These are phyloP conservation scores for Trifolium dubium DNA, from an alignment of 306 rosid genomes.

Conservation along the genomic window DNA sequence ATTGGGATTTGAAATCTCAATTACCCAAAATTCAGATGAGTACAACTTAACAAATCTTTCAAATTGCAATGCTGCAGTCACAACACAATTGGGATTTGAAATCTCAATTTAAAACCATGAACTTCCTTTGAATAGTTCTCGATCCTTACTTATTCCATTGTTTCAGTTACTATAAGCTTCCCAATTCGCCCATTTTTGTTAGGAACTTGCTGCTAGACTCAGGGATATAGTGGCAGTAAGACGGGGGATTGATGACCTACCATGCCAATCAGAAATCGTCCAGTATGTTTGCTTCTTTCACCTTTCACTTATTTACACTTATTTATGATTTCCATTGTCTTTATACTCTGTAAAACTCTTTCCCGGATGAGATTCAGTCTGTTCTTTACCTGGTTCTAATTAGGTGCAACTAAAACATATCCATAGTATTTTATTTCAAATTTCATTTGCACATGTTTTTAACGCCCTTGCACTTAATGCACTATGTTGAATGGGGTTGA, in stretches of 20 bases:
- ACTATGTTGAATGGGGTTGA: constrained; percentile 4
- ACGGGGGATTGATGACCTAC: constrained; percentile 71
- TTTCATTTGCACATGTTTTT: constrained; percentile 22
- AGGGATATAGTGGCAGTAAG: constrained; percentile 63
- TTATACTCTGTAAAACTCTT: constrained; percentile 16
- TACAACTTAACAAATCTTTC: neutral
- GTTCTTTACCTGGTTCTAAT: constrained; percentile 26
- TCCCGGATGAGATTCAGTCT: constrained; percentile 25
- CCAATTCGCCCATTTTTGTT: constrained; percentile 20
- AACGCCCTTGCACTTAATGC: neutral
- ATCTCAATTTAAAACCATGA: constrained; percentile 17
- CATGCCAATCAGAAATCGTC: constrained; percentile 78
- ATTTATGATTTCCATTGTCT: constrained; percentile 11
- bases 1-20: constrained; percentile 17
- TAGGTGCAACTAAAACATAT: constrained; percentile 17
- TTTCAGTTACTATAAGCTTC: constrained; percentile 33
- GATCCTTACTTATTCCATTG: constrained; percentile 28
- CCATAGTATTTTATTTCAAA: constrained; percentile 45
- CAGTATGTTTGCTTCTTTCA: constrained; percentile 64
- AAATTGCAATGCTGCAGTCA: constrained; percentile 7
- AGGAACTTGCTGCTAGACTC: constrained; percentile 71
- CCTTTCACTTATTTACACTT: constrained; percentile 3
- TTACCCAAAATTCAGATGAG: constrained; percentile 4
- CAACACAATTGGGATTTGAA: constrained; percentile 9
- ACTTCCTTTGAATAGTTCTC: constrained; percentile 22